phyloP scores from a whole-genome alignment of 805 yeast genomes.

The Candida peoriensis region DNA sequence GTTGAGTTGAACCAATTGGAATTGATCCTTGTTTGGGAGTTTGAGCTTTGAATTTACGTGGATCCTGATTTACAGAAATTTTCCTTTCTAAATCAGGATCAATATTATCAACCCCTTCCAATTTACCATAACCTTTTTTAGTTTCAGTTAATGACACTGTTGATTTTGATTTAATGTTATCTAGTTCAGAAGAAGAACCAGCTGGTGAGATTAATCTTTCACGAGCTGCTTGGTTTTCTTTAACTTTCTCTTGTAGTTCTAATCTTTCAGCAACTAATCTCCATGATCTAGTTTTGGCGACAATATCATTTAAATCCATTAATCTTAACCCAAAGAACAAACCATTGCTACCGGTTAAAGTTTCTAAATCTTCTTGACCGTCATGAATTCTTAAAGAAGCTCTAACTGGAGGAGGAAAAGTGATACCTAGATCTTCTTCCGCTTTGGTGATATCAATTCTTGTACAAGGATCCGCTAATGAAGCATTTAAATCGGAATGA shows the following conservation, averaged over 20 bases:
- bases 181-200: conserved; percentile 21
- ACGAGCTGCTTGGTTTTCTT: conserved; percentile 16
- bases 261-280: conserved; percentile 56
- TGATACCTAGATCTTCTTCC: conserved; percentile 72
- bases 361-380: conserved; percentile 81
- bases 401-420: conserved; percentile 74
- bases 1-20: conserved; percentile 72
- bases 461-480: conserved; percentile 76
- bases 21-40: conserved; percentile 57
- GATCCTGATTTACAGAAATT: conserved; percentile 8
- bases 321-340: conserved; percentile 75
- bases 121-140: conserved; percentile 25
- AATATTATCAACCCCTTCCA: conserved; percentile 12
- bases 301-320: conserved; percentile 75
- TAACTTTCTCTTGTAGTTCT: conserved; percentile 22
- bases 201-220: conserved; percentile 22
- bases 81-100: conserved; percentile 19
- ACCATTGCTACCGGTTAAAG: conserved; percentile 64
- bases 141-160: conserved; percentile 23
- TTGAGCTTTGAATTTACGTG: conserved; percentile 32
- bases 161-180: conserved; percentile 14
- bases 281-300: conserved; percentile 83
- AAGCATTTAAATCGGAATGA: conserved; percentile 76
- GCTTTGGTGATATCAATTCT: conserved; percentile 73
- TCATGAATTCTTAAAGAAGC: conserved; percentile 81